Percentiles rank a stretch among this genome's conserved stretches.
Conservation (phyloP, 2,329 filamentous ascomycete species). For the Trichocomaceae sp. region DNA sequence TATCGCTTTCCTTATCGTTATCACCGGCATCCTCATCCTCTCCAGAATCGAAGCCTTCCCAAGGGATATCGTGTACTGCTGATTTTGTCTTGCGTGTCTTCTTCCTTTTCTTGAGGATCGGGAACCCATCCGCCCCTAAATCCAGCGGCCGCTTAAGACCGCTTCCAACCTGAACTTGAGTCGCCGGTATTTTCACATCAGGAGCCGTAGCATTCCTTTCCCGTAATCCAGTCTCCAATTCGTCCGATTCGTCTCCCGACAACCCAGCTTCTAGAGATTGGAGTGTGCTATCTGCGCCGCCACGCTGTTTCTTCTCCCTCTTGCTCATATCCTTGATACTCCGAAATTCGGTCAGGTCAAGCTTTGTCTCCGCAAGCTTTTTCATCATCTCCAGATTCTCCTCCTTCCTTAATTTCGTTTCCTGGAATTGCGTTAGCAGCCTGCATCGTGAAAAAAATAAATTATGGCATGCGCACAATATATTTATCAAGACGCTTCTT, state of each 20-base stretch:
- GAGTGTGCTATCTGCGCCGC: slow-evolving; percentile 53
- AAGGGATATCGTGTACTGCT: slow-evolving; percentile 33
- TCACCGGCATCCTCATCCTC: slow-evolving; percentile 37
- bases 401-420: slow-evolving; percentile 90
- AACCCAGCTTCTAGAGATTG: slow-evolving; percentile 23
- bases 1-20: slow-evolving; percentile 23
- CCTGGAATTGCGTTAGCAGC: slow-evolving; percentile 36
- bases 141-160: slow-evolving; percentile 85
- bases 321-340: slow-evolving; percentile 62
- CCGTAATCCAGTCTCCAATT: slow-evolving; percentile 16
- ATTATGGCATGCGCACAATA: slow-evolving; percentile 42
- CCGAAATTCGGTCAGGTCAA: slow-evolving; percentile 73
- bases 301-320: slow-evolving; percentile 46
- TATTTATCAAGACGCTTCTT: slow-evolving; percentile 63
- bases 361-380: slow-evolving; percentile 69
- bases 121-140: slow-evolving; percentile 68
- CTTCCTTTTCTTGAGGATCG: slow-evolving; percentile 76
- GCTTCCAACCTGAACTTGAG: slow-evolving; percentile 50
- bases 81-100: slow-evolving; percentile 51
- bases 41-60: slow-evolving; percentile 41
- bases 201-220: slow-evolving; percentile 18
- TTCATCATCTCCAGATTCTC: slow-evolving; percentile 79
- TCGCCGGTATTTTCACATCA: slow-evolving; percentile 47
- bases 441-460: background rate
- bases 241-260: slow-evolving; percentile 31